Conservation (phyloP, 768 basidiomycete genomes). For the Tricholoma sp. region DNA sequence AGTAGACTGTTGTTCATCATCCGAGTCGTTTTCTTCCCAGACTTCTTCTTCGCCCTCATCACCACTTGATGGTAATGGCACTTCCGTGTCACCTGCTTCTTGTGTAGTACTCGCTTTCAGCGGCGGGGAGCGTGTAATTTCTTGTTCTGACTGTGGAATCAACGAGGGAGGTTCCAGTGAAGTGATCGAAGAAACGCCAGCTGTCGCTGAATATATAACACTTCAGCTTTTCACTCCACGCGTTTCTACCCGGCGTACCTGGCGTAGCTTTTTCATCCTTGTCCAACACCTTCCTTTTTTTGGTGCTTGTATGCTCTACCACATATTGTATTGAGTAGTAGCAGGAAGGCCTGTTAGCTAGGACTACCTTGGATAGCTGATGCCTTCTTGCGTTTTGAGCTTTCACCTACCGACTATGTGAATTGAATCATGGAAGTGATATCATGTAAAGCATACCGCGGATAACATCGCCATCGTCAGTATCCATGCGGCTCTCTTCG, state of each 20-base stretch:
- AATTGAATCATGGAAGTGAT: neutral
- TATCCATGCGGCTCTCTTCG: slow-evolving; percentile 24
- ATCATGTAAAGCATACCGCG: slow-evolving; percentile 14
- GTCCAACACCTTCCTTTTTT: slow-evolving; percentile 48
- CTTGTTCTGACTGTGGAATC: neutral
- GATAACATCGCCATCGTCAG: slow-evolving; percentile 18
- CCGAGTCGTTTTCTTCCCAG: slow-evolving; percentile 24
- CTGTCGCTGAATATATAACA: neutral
- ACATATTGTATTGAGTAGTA: neutral
- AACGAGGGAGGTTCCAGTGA: slow-evolving; percentile 12
- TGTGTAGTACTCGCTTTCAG: slow-evolving; percentile 7
- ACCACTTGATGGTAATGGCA: slow-evolving; percentile 13
- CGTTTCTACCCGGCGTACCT: slow-evolving; percentile 1
- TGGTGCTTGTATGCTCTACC: slow-evolving; percentile 32
- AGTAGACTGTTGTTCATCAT: slow-evolving; percentile 28
- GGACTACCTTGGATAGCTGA: slow-evolving; percentile 16
- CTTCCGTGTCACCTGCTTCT: slow-evolving; percentile 19
- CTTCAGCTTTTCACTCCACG: neutral
- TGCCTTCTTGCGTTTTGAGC: slow-evolving; percentile 35
- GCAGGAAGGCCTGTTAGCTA: neutral
- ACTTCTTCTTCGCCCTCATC: slow-evolving; percentile 30
- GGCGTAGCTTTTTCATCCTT: slow-evolving; percentile 28
- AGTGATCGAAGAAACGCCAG: slow-evolving; percentile 1
- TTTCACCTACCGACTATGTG: slow-evolving; percentile 23
- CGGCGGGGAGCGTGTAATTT: neutral